phyloP scores from a whole-genome alignment of 495 filamentous ascomycete species.

The Xylaria bambusicola region DNA sequence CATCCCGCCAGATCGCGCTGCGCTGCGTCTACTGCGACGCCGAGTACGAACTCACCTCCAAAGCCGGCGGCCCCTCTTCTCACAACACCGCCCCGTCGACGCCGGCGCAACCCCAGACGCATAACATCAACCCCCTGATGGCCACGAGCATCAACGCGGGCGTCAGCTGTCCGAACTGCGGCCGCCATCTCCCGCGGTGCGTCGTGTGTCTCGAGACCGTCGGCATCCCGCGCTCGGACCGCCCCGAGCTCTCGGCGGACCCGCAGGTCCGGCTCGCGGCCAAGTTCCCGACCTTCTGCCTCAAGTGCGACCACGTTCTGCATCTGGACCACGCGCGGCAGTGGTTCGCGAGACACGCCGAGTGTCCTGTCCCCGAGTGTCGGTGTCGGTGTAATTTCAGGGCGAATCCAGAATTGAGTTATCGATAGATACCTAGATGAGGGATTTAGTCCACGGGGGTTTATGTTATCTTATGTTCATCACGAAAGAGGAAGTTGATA shows the following conservation, averaged over 20 bases:
- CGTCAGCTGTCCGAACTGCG: constrained; percentile 80
- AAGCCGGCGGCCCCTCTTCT: constrained; percentile 22
- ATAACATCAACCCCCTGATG: constrained; percentile 42
- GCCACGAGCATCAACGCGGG: constrained; percentile 52
- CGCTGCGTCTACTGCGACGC: constrained; percentile 82
- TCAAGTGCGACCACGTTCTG: constrained; percentile 84
- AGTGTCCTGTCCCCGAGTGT: constrained; percentile 91
- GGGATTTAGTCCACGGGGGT: too few species aligned
- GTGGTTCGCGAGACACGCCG: constrained; percentile 80
- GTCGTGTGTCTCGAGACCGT: constrained; percentile 85
- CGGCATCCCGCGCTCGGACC: constrained; percentile 72
- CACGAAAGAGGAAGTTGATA: too few species aligned
- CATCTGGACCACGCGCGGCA: constrained; percentile 84
- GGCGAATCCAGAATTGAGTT: constrained; percentile 51
- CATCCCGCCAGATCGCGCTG: constrained; percentile 75
- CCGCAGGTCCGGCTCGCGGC: constrained; percentile 49
- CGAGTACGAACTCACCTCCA: constrained; percentile 42
- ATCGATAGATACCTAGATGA: too few species aligned
- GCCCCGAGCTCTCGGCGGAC: constrained; percentile 56
- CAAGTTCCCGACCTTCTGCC: constrained; percentile 74
- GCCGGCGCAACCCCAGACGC: constrained; percentile 15
- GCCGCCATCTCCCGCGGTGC: constrained; percentile 84
- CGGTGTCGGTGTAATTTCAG: constrained; percentile 72
- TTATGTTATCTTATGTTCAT: too few species aligned
- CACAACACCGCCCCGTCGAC: constrained; percentile 18